Percentiles rank a stretch among this genome's conserved stretches.
Evolutionary conservation across 208 protist genomes (phyloP).

Genomic region (Leishmania aethiopica): DNA sequence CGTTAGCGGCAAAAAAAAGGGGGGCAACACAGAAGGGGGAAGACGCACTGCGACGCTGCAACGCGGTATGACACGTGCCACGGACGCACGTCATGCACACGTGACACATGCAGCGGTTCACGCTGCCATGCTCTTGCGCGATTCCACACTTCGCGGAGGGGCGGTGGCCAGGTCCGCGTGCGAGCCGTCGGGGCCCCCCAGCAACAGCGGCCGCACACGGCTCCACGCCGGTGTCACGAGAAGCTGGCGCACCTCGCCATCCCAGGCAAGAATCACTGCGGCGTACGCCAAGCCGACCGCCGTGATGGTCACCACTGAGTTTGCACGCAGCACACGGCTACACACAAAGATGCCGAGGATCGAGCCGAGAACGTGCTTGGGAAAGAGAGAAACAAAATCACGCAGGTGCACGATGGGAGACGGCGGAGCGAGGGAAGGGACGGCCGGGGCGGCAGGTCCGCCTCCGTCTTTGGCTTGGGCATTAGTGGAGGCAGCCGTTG

Average conservation of each 20-base stretch:
- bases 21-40: not conserved
- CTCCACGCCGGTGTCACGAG: slow-evolving; percentile 17
- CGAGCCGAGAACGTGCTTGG: slow-evolving; percentile 3
- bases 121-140: not conserved
- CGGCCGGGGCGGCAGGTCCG: not conserved
- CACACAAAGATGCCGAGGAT: slow-evolving; percentile 25
- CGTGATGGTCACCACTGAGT: slow-evolving; percentile 12
- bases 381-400: slow-evolving; percentile 16
- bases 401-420: not conserved
- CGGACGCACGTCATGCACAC: not conserved
- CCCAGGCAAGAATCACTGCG: slow-evolving; percentile 27
- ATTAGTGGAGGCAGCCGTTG: not conserved
- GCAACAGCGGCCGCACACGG: slow-evolving; percentile 1
- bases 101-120: not conserved
- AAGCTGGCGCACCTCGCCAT: slow-evolving; percentile 38
- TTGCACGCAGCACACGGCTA: slow-evolving; percentile 16
- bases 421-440: not conserved
- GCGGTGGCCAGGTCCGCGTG: not conserved
- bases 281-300: slow-evolving; percentile 26
- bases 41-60: not conserved
- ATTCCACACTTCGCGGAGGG: not conserved
- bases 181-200: not conserved
- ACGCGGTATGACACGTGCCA: not conserved
- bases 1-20: not conserved
- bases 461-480: not conserved